Evolutionary conservation across 768 basidiomycete species (phyloP).

Genomic region (Boletus huronensis): DNA sequence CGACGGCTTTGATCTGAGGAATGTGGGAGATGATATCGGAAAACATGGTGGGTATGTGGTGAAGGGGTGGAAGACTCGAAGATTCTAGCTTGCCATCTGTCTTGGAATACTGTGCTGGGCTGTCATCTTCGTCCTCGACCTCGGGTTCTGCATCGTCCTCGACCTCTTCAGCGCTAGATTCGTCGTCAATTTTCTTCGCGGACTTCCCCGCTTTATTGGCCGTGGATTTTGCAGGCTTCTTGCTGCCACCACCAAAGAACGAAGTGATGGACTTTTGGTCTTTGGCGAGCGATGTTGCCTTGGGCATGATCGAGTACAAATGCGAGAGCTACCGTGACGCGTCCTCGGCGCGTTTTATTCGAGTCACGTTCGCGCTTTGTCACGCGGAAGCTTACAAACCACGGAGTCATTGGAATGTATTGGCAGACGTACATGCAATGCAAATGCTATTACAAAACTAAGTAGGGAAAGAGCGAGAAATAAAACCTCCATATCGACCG

Average conservation of each 20-base stretch:
- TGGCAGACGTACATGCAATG: constrained; percentile 15
- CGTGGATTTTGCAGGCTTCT: constrained; percentile 24
- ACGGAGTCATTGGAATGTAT: constrained; percentile 3
- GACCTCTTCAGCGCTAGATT: constrained; percentile 29
- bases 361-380: constrained; percentile 26
- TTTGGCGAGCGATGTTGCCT: constrained; percentile 39
- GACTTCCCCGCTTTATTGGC: constrained; percentile 31
- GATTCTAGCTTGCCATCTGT: constrained; percentile 44
- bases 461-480: neutral
- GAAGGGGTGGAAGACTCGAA: constrained; percentile 74
- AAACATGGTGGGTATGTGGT: constrained; percentile 70
- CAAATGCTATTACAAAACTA: constrained; percentile 4
- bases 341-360: constrained; percentile 13
- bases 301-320: constrained; percentile 43
- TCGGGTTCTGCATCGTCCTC: constrained; percentile 36
- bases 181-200: constrained; percentile 32
- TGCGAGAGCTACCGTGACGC: constrained; percentile 8
- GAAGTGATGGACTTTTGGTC: constrained; percentile 53
- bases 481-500: neutral
- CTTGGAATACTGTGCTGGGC: constrained; percentile 35
- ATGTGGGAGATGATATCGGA: constrained; percentile 65
- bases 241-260: constrained; percentile 45
- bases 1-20: constrained; percentile 63
- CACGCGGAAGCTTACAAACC: constrained; percentile 10
- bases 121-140: constrained; percentile 30